Base-by-base conservation (phyloP, 108 stramenopile genomes). In the Cylindrotheca closterium region DNA sequence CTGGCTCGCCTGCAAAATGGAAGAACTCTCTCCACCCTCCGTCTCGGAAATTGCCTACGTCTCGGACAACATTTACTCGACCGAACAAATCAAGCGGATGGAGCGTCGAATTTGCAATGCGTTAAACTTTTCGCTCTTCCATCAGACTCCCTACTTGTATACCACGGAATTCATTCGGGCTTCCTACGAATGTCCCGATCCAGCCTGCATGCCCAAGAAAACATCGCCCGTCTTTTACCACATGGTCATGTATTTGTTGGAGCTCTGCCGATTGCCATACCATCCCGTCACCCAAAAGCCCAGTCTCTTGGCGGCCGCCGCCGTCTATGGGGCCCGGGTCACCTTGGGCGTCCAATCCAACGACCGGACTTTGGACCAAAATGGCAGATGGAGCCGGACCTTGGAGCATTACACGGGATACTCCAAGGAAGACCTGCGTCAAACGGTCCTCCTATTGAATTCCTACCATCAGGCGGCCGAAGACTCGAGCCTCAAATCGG, bases 1-100 rank as follows among this genome's bases (percentile, higher is more conserved):
- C 22, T 80, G 84, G 75, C 75, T 94, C 24, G 93, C 93, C 19
- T 77, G 81, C 60, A 94, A 94, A 67, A 70, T 91, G 49, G 76
- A 88, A 49, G 90, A 91, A 58, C 62, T 53, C 30, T 62, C 48
- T 7, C 70, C 83, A 1, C 84, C 82, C 22, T 55, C 58, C 25
- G 65, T 78, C 2, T 54, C 79, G 7, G 88, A 88, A 30, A 82
- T 94, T 57, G 73, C 71, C 56, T 88, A 88, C 73, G 86, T 94
- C 28, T 74, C 88, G 47, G 89, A 86, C 69, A 70, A 84, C 51
- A 74, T 84, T 23, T 87, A 86, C 68, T 68, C 56, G 30, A 47
- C 26, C 17, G 71, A 70, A 28, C 71, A 88, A 56, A 80, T 94
- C 42, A 65, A 71, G n/a, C 66, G 75, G 0, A 84, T 87, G 82